Conservation (phyloP, 1,284 basidiomycete species). For the Lentinus polychrous region DNA sequence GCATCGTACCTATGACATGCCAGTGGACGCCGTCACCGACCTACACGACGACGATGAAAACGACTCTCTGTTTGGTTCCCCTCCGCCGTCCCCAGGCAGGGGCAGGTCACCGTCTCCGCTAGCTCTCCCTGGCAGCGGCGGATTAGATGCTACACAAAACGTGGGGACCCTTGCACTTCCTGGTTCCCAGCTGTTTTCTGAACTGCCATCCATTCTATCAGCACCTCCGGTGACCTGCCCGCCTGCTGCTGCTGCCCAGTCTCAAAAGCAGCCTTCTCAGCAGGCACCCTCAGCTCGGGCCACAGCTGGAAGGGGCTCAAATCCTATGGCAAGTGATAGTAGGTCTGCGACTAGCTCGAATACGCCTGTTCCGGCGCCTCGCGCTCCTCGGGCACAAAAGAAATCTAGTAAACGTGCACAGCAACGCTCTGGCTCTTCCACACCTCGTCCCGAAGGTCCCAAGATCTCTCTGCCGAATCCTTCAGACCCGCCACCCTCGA, state of each 20-base stretch:
- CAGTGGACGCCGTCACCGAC: slow-evolving; percentile 11
- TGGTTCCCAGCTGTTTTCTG: slow-evolving; percentile 82
- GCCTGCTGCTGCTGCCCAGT: slow-evolving; percentile 8
- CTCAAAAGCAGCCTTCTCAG: slow-evolving; percentile 6
- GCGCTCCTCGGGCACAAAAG: slow-evolving; percentile 10
- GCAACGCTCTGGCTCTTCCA: slow-evolving; percentile 17
- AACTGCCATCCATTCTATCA: slow-evolving; percentile 66
- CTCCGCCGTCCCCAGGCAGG: slow-evolving; percentile 62
- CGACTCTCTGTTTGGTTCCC: slow-evolving; percentile 76
- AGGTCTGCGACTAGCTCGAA: slow-evolving; percentile 1
- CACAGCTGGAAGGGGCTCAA: slow-evolving; percentile 5
- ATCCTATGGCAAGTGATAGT: neutral
- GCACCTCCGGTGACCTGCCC: slow-evolving; percentile 47
- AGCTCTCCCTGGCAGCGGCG: slow-evolving; percentile 45
- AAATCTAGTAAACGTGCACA: slow-evolving; percentile 24
- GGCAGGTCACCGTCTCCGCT: slow-evolving; percentile 61
- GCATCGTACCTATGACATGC: slow-evolving; percentile 16
- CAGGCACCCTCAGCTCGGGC: slow-evolving; percentile 5
- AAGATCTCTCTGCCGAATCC: slow-evolving; percentile 55
- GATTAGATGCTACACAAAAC: slow-evolving; percentile 52
- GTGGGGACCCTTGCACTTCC: slow-evolving; percentile 94
- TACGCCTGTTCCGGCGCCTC: slow-evolving; percentile 7
- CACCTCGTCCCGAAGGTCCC: slow-evolving; percentile 36
- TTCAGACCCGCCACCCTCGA: slow-evolving; percentile 50
- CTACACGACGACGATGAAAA: slow-evolving; percentile 40